phyloP scores from a whole-genome alignment of 345 rosid species.

The Lumnitzera littorea region DNA sequence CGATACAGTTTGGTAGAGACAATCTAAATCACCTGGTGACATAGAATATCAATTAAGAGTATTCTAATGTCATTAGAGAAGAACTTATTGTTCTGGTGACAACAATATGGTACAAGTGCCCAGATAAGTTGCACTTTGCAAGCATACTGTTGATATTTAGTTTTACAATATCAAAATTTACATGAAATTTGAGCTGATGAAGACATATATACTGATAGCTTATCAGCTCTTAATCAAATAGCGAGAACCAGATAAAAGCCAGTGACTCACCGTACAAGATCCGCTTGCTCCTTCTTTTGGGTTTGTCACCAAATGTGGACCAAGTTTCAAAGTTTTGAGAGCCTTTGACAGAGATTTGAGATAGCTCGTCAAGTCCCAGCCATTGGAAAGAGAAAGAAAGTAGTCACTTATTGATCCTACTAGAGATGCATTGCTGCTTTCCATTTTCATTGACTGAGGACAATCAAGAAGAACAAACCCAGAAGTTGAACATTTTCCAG shows the following conservation, averaged over 20 bases:
- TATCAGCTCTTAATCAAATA: too few species aligned
- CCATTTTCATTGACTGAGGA: constrained; percentile 98
- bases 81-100: too few species aligned
- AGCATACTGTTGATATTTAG: too few species aligned
- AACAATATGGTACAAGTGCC: too few species aligned
- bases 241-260: too few species aligned
- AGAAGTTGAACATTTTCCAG: constrained; percentile 57
- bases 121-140: too few species aligned
- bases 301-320: constrained; percentile 44
- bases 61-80: too few species aligned
- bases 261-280: constrained; percentile 64
- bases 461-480: constrained; percentile 93
- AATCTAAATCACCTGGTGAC: constrained; percentile 1
- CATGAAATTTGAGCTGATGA: too few species aligned
- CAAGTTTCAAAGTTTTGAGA: constrained; percentile 72
- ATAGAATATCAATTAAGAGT: not conserved
- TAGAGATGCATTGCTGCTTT: constrained; percentile 83
- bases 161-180: too few species aligned
- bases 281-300: constrained; percentile 82
- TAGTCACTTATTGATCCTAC: constrained; percentile 97
- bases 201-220: too few species aligned
- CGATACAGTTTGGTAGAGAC: not conserved
- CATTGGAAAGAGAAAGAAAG: constrained; percentile 93
- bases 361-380: constrained; percentile 95
- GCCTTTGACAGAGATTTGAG: constrained; percentile 91